These are phyloP conservation scores for Talaromyces pinophilus DNA, from an alignment of 2,329 filamentous ascomycete species.

Conservation along the genomic window DNA sequence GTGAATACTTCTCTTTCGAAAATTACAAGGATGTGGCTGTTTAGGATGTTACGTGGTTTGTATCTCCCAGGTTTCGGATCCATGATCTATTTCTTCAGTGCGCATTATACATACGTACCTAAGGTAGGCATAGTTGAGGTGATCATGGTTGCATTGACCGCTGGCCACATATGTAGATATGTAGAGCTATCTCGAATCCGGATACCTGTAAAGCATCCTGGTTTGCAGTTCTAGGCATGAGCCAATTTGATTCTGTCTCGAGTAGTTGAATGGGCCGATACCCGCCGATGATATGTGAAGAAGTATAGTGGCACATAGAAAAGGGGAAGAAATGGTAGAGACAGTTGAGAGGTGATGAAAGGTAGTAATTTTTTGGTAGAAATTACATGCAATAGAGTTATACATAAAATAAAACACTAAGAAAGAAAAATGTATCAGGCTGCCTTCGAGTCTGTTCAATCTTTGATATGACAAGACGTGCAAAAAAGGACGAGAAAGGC, in stretches of 20 bases:
- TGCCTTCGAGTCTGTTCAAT: not conserved
- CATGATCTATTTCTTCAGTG: not conserved
- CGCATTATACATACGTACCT: not conserved
- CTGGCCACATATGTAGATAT: not conserved
- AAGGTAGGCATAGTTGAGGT: not conserved
- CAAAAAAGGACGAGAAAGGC: not conserved
- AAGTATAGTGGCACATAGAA: not conserved
- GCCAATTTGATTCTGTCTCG: too few relatives aligned
- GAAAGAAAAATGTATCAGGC: not conserved
- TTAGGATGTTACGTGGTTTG: not conserved
- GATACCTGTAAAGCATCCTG: not conserved
- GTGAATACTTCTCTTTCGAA: not conserved
- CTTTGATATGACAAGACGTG: not conserved
- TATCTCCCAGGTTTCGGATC: not conserved
- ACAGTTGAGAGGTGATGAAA: slow-evolving; percentile 8
- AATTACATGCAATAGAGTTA: slow-evolving; percentile 4
- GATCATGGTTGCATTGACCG: not conserved
- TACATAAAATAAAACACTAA: slow-evolving; percentile 8
- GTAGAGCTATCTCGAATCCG: not conserved
- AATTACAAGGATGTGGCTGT: not conserved
- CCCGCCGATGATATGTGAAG: not conserved
- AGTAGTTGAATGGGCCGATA: not conserved
- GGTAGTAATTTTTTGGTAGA: slow-evolving; percentile 10
- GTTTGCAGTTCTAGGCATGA: not conserved
- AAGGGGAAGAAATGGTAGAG: not conserved